Conservation (phyloP, 768 basidiomycete species). For the Russula earlei region DNA sequence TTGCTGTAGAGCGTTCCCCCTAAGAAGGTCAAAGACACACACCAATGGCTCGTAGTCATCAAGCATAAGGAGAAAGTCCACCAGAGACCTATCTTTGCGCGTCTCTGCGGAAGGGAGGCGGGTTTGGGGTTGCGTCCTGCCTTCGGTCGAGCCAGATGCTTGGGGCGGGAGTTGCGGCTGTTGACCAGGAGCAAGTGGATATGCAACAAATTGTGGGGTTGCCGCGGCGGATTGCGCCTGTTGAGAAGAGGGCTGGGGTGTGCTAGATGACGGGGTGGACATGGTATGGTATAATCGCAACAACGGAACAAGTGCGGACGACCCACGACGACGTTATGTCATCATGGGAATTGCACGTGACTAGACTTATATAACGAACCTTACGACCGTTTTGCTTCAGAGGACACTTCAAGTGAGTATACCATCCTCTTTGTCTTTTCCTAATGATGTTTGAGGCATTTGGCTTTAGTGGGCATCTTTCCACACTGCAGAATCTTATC, state of each 20-base stretch:
- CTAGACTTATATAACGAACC: neutral
- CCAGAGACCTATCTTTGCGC: conserved; percentile 80
- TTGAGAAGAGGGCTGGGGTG: conserved; percentile 13
- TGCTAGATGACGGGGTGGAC: conserved; percentile 18
- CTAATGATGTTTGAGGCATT: conserved; percentile 87
- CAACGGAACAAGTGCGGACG: neutral
- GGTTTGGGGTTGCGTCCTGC: conserved; percentile 34
- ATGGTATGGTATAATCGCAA: neutral
- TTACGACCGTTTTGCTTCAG: neutral
- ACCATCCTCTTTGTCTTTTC: conserved; percentile 12
- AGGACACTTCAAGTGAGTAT: conserved; percentile 21
- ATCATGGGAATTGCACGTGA: too few relatives aligned
- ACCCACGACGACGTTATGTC: too few relatives aligned
- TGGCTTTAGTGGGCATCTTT: conserved; percentile 70
- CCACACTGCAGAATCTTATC: conserved; percentile 78
- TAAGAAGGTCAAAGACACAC: conserved; percentile 22
- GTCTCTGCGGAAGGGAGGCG: conserved; percentile 73
- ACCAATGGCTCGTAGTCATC: conserved; percentile 96
- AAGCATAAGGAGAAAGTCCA: conserved; percentile 91
- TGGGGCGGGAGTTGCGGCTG: conserved; percentile 20
- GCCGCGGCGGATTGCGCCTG: conserved; percentile 17
- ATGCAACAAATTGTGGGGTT: conserved; percentile 17
- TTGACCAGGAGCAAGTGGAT: conserved; percentile 19
- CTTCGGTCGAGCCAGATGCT: conserved; percentile 10
- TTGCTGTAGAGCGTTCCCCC: neutral